Evolutionary conservation across 163 green algal species (phyloP).

Genomic region (Scenedesmus sp.): DNA sequence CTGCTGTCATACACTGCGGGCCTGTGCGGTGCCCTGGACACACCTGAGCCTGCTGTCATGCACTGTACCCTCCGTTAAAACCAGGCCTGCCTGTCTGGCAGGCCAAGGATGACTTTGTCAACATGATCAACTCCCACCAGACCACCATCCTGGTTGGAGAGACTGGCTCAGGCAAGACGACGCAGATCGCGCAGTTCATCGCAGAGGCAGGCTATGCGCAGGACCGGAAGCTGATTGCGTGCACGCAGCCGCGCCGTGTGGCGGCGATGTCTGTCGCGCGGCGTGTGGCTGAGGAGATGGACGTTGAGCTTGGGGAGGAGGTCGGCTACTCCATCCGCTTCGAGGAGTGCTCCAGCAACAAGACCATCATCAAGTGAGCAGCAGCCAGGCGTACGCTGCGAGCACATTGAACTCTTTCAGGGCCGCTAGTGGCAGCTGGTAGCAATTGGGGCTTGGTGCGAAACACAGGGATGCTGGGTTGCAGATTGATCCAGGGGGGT

Average conservation of each 20-base stretch:
- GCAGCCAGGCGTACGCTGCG: not conserved
- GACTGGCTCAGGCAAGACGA: slow-evolving; percentile 97
- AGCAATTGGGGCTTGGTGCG: no score
- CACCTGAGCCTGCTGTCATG: slow-evolving; percentile 44
- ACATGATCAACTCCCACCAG: slow-evolving; percentile 94
- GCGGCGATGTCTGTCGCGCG: slow-evolving; percentile 97
- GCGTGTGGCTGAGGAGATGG: slow-evolving; percentile 99
- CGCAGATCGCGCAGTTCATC: slow-evolving; percentile 99
- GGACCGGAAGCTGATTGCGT: slow-evolving; percentile 89
- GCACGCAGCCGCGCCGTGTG: slow-evolving; percentile 98
- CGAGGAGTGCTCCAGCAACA: slow-evolving; percentile 93
- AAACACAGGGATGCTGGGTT: no score
- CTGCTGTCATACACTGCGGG: not conserved
- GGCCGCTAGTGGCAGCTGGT: no score
- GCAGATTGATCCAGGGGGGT: no score
- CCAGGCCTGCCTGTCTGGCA: slow-evolving; percentile 97
- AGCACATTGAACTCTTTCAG: no score
- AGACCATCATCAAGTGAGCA: slow-evolving; percentile 96
- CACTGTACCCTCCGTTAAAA: slow-evolving; percentile 15
- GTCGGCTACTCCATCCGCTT: slow-evolving; percentile 99
- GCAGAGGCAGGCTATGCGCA: slow-evolving; percentile 91
- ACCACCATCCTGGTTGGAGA: slow-evolving; percentile 98
- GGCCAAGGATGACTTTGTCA: slow-evolving; percentile 94
- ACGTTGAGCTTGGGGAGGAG: slow-evolving; percentile 97
- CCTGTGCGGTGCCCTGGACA: slow-evolving; percentile 16